Evolutionary conservation across 768 basidiomycete species (phyloP).

Genomic region (Strobilomyces echinocephalus): DNA sequence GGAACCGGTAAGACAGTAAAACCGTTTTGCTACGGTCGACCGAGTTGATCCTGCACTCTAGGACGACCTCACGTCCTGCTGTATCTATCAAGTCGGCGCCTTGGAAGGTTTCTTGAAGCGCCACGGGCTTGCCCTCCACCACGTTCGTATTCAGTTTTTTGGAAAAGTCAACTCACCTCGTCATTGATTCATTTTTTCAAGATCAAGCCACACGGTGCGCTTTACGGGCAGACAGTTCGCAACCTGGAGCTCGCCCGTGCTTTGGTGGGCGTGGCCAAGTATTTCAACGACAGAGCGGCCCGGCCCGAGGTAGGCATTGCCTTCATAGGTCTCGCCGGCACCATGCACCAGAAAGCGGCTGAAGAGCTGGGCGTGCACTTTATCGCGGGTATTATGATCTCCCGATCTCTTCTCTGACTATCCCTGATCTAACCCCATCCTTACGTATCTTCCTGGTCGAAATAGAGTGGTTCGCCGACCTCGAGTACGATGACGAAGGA

Average conservation of each 20-base stretch:
- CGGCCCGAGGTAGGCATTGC: constrained; percentile 34
- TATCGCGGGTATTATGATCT: neutral
- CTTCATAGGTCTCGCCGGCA: constrained; percentile 61
- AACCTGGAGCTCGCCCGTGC: constrained; percentile 53
- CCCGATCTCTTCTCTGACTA: neutral
- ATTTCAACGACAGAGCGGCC: constrained; percentile 36
- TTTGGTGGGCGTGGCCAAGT: constrained; percentile 47
- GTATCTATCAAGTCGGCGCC: constrained; percentile 67
- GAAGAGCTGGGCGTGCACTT: constrained; percentile 43
- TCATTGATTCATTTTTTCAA: constrained; percentile 13
- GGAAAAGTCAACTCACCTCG: neutral
- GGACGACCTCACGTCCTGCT: constrained; percentile 53
- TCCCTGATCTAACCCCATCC: neutral
- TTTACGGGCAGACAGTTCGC: constrained; percentile 57
- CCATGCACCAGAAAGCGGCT: constrained; percentile 55
- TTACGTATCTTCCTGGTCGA: neutral
- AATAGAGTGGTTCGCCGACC: constrained; percentile 63
- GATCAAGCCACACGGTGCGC: constrained; percentile 60
- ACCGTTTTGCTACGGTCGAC: neutral
- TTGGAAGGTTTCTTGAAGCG: constrained; percentile 53
- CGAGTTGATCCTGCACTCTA: constrained; percentile 13
- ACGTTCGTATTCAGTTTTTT: constrained; percentile 35
- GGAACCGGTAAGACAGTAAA: constrained; percentile 40
- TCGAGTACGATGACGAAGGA: constrained; percentile 56
- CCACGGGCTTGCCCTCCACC: constrained; percentile 49